Evolutionary conservation across 2,329 filamentous ascomycete genomes (phyloP).

Genomic region (Celoporthe dispersa): DNA sequence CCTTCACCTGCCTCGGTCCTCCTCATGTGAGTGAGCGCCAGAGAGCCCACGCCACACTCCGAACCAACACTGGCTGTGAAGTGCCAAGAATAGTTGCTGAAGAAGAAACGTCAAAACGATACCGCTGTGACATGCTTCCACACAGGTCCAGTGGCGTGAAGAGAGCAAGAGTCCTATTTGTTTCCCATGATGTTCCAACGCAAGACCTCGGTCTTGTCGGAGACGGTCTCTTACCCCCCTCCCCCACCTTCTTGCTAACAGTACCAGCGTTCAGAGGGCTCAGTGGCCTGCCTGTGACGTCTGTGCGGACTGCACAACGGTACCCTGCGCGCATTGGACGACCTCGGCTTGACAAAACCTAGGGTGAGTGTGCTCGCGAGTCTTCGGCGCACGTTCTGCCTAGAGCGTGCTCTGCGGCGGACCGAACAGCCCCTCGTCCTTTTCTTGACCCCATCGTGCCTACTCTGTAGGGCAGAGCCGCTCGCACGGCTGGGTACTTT

Average conservation of each 20-base stretch:
- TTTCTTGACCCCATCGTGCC: neutral
- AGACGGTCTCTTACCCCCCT: neutral
- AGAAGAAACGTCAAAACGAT: slow-evolving; percentile 13
- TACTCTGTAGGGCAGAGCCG: neutral
- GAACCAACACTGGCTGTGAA: neutral
- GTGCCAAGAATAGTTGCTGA: neutral
- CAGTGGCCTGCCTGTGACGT: neutral
- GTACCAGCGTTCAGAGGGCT: neutral
- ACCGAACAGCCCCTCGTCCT: neutral
- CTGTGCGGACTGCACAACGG: neutral
- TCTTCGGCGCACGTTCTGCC: too few relatives aligned
- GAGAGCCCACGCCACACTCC: neutral
- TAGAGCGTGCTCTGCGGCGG: neutral
- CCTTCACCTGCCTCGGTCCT: neutral
- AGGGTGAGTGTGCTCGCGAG: neutral
- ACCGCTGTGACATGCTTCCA: neutral
- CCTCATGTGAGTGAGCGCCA: neutral
- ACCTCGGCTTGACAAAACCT: neutral
- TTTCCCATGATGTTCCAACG: neutral
- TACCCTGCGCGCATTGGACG: neutral
- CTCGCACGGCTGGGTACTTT: neutral
- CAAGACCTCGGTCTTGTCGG: neutral
- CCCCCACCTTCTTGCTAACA: neutral
- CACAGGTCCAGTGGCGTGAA: neutral
- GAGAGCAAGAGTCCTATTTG: neutral